These are phyloP conservation scores for Oryza nivara DNA, from an alignment of 176 grass and related monocot genomes.

Conservation along the genomic window DNA sequence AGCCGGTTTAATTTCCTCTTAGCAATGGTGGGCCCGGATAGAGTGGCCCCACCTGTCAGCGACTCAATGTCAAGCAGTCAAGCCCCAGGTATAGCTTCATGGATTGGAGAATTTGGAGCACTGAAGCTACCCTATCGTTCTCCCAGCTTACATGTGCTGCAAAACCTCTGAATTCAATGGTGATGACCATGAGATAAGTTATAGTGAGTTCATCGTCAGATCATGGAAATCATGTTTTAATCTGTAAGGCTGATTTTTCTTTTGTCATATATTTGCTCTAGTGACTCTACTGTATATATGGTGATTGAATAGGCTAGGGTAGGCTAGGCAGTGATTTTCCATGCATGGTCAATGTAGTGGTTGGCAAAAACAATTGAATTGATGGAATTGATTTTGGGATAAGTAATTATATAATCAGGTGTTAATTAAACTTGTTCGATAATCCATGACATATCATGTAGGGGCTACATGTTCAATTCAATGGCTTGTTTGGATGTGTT, in stretches of 20 bases:
- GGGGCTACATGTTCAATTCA: no score
- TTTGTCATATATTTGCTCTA: background rate
- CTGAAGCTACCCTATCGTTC: background rate
- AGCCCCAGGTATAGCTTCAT: background rate
- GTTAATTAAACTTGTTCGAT: slow-evolving; percentile 5
- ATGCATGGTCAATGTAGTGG: background rate
- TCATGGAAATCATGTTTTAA: background rate
- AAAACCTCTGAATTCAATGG: slow-evolving; percentile 34
- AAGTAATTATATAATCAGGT: background rate
- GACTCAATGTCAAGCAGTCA: background rate
- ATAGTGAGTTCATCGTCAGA: background rate
- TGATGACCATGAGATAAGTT: background rate
- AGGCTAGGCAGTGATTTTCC: background rate
- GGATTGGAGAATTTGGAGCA: background rate
- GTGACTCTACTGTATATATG: background rate
- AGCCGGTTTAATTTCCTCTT: background rate
- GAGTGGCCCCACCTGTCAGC: background rate
- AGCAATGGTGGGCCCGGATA: background rate
- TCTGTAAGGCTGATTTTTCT: background rate
- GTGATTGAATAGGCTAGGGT: background rate
- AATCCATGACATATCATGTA: background rate
- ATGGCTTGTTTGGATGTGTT: background rate
- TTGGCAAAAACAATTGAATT: background rate
- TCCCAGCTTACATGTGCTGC: background rate
- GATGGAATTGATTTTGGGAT: background rate